These are phyloP conservation scores for Protostelium mycophagum DNA, from an alignment of 78 protist genomes.

Conservation along the genomic window DNA sequence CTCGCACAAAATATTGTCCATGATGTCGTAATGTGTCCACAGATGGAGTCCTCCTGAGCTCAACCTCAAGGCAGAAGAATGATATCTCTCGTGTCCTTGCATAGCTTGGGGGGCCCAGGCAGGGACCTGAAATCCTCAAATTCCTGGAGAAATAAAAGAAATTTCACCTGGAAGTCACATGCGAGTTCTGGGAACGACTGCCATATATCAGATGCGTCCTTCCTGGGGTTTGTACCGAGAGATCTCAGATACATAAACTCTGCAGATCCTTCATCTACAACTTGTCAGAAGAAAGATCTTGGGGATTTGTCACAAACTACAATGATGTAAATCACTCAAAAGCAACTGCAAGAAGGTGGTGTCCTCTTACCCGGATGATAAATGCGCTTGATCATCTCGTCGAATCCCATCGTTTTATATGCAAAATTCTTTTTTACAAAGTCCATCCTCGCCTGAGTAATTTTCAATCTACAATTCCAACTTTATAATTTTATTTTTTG, in stretches of 20 bases:
- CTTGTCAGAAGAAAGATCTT: background rate
- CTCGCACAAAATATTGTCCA: constrained; percentile 19
- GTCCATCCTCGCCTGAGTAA: background rate
- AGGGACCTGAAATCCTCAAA: background rate
- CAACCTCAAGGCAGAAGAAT: background rate
- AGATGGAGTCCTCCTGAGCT: constrained; percentile 5
- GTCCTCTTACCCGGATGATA: background rate
- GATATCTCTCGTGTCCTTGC: background rate
- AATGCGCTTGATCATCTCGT: background rate
- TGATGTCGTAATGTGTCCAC: constrained; percentile 36
- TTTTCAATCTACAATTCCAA: too few relatives aligned
- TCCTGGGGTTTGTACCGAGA: background rate
- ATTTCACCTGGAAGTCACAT: background rate
- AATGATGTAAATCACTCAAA: too few relatives aligned
- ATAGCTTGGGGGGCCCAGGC: background rate
- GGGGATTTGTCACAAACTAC: background rate
- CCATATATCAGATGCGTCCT: constrained; percentile 6
- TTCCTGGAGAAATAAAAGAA: background rate
- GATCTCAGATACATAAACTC: background rate
- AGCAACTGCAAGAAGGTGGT: background rate
- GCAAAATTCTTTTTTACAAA: constrained; percentile 2
- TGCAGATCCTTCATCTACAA: background rate
- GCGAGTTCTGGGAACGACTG: background rate
- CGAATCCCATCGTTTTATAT: constrained; percentile 2
- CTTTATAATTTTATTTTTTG: too few relatives aligned